Percentiles rank a stretch among this genome's conserved stretches.
These are phyloP conservation scores for Dictyostelium citrinum DNA, from an alignment of 78 protist genomes.

Conservation along the genomic window DNA sequence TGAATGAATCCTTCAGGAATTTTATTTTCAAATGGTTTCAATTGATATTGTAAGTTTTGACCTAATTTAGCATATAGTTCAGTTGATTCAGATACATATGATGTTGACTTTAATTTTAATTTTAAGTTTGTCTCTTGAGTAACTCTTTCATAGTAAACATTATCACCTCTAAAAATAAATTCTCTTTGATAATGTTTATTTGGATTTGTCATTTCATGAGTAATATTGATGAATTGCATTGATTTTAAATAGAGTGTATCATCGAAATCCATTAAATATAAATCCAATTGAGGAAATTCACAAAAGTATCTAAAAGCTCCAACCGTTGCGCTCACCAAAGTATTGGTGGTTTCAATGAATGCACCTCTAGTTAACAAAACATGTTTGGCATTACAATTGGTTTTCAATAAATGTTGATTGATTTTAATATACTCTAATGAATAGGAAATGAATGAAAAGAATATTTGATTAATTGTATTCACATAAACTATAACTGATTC, in stretches of 20 bases:
- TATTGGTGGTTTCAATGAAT: not conserved
- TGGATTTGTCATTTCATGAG: not conserved
- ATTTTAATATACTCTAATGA: not conserved
- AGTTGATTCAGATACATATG: not conserved
- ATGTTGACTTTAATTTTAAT: not conserved
- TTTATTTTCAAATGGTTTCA: not conserved
- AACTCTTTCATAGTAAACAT: not conserved
- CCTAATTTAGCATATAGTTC: not conserved
- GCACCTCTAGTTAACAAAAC: not conserved
- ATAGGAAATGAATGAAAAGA: not conserved
- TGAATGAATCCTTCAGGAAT: not conserved
- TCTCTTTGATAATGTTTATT: not conserved
- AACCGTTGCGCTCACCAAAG: not conserved
- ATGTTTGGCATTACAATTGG: not conserved
- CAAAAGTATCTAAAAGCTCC: constrained; percentile 18
- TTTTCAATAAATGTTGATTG: not conserved
- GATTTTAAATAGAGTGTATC: not conserved
- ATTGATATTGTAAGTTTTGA: not conserved
- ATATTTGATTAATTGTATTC: not conserved
- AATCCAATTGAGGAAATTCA: not conserved
- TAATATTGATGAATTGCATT: not conserved
- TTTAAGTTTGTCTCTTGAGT: not conserved
- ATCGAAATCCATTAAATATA: not conserved
- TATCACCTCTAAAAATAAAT: not conserved
- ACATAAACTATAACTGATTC: not conserved